phyloP scores from a whole-genome alignment of 371 early-diverging fungal species.

The Smittium mucronatum region DNA sequence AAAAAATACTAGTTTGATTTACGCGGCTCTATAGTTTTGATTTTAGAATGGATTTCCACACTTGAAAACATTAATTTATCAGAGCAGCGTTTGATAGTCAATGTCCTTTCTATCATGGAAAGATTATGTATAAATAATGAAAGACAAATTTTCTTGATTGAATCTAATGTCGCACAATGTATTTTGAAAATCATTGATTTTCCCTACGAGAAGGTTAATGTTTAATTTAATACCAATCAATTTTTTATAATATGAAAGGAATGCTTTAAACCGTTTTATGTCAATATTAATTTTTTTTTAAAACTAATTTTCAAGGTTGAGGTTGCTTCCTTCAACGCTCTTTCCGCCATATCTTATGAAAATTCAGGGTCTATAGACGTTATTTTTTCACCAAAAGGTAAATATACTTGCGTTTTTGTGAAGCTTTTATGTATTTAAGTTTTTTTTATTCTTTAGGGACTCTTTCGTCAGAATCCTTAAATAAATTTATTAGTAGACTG shows the following conservation, averaged over 20 bases:
- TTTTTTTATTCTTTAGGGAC: neutral
- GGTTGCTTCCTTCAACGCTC: conserved; percentile 19
- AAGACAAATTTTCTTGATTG: conserved; percentile 5
- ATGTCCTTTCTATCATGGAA: neutral
- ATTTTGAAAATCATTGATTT: conserved; percentile 22
- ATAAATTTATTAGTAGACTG: neutral
- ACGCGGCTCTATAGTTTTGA: neutral
- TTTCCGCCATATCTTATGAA: conserved; percentile 27
- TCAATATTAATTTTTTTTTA: neutral
- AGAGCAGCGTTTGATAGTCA: neutral
- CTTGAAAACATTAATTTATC: neutral
- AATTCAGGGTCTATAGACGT: conserved; percentile 9
- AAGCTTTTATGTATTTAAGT: neutral
- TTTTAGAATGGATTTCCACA: neutral
- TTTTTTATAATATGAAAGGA: conserved; percentile 17
- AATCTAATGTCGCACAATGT: conserved; percentile 19
- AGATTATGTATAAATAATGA: conserved; percentile 12
- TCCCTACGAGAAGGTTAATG: conserved; percentile 22
- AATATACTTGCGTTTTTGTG: neutral
- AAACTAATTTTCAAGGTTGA: conserved; percentile 13
- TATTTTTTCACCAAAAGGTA: neutral
- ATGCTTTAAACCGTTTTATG: conserved; percentile 12
- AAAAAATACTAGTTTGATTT: neutral
- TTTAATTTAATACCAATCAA: too few species aligned
- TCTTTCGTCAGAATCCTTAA: neutral